Evolutionary conservation across 192 early-diverging fungal species (phyloP).

Genomic region (Rhizophagus prolifer): DNA sequence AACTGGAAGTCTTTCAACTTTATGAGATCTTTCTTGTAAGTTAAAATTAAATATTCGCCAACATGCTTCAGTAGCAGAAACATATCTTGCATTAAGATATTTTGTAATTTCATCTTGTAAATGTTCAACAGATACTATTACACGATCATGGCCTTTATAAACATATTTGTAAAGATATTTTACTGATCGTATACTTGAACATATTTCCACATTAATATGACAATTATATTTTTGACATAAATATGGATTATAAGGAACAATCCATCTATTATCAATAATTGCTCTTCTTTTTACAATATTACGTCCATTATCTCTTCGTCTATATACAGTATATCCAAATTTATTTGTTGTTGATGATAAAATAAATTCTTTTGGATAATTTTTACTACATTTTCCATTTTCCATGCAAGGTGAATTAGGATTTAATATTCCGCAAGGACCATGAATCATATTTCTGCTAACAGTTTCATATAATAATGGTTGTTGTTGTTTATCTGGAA

Average conservation of each 20-base stretch:
- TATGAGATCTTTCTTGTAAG: slow-evolving; percentile 35
- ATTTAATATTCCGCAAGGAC: slow-evolving; percentile 26
- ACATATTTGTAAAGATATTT: slow-evolving; percentile 41
- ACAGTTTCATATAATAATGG: slow-evolving; percentile 29
- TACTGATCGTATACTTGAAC: slow-evolving; percentile 26
- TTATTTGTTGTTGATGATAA: no score
- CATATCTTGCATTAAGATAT: slow-evolving; percentile 32
- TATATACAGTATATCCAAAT: slow-evolving; percentile 5
- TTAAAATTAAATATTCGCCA: slow-evolving; percentile 37
- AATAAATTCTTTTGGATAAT: no score
- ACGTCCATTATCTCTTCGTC: background rate
- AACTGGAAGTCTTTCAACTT: slow-evolving; percentile 28
- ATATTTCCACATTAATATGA: slow-evolving; percentile 43
- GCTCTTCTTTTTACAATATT: no score
- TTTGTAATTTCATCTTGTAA: slow-evolving; percentile 5
- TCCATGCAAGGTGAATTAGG: no score
- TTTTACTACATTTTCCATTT: no score
- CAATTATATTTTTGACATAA: slow-evolving; percentile 38
- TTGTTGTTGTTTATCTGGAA: slow-evolving; percentile 26
- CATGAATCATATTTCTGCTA: slow-evolving; percentile 34
- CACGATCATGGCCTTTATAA: slow-evolving; percentile 30
- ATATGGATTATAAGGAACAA: slow-evolving; percentile 40
- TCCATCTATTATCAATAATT: slow-evolving; percentile 33
- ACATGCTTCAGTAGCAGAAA: slow-evolving; percentile 35
- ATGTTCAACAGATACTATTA: background rate